Conservation (phyloP, 495 filamentous ascomycete species). For the Lophium mytilinum region DNA sequence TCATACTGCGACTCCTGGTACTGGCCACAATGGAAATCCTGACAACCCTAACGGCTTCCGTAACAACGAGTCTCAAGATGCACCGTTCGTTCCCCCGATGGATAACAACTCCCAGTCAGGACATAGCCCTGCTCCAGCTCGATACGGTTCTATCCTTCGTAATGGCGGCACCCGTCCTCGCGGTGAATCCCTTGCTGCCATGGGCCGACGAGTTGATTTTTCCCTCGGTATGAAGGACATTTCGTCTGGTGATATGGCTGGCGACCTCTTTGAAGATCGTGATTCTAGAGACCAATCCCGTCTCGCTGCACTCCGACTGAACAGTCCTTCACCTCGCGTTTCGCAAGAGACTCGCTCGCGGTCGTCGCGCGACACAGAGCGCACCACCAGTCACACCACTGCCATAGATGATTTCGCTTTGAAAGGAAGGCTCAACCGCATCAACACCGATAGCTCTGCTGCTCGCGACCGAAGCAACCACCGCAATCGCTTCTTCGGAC, state of each 20-base stretch:
- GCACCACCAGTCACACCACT: conserved; percentile 28
- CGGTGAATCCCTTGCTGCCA: conserved; percentile 45
- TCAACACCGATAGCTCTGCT: conserved; percentile 20
- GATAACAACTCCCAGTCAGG: not conserved
- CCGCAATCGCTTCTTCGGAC: conserved; percentile 36
- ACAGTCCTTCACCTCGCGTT: conserved; percentile 17
- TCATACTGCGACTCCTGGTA: conserved; percentile 33
- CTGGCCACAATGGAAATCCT: conserved; percentile 31
- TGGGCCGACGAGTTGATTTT: conserved; percentile 65
- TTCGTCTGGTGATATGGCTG: conserved; percentile 52
- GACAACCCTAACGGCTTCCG: conserved; percentile 29
- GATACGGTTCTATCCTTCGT: conserved; percentile 48
- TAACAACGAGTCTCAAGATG: conserved; percentile 19
- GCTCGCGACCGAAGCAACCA: conserved; percentile 20
- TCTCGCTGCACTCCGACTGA: conserved; percentile 14
- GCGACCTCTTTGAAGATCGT: conserved; percentile 58
- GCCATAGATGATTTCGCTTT: conserved; percentile 7
- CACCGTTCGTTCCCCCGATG: conserved; percentile 25
- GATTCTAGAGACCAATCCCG: conserved; percentile 14
- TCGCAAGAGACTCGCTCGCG: conserved; percentile 19
- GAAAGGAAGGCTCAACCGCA: conserved; percentile 20
- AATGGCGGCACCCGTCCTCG: conserved; percentile 44
- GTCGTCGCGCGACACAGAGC: conserved; percentile 20
- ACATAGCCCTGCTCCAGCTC: not conserved
- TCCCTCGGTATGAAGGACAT: conserved; percentile 61